Evolutionary conservation across 75 land plant species (phyloP).

Genomic region (Isoetes taiwanensis): DNA sequence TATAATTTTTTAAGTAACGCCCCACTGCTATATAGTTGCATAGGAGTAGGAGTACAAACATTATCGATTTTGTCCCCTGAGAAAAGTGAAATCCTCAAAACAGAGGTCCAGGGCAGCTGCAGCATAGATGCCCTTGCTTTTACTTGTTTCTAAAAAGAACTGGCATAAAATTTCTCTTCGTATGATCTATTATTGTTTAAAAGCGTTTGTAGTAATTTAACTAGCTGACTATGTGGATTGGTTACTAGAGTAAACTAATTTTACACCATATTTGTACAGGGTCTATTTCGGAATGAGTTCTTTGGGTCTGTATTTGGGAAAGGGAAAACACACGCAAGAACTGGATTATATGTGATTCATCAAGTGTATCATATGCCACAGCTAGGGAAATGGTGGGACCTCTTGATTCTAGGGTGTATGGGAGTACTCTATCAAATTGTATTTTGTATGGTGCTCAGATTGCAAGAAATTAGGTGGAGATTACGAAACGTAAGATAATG

Average conservation of each 20-base stretch:
- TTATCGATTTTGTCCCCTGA: too few relatives aligned
- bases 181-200: background rate
- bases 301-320: background rate
- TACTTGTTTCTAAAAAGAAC: background rate
- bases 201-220: background rate
- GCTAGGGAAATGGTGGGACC: slow-evolving; percentile 8
- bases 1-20: too few relatives aligned
- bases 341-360: background rate
- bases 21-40: too few relatives aligned
- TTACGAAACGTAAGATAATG: too few relatives aligned
- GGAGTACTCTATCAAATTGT: background rate
- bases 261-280: background rate
- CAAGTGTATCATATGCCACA: background rate
- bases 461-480: too few relatives aligned
- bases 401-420: background rate
- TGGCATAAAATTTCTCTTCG: background rate
- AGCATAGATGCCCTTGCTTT: background rate
- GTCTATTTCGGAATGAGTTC: slow-evolving; percentile 8
- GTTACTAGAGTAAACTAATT: background rate
- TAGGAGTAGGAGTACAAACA: too few relatives aligned
- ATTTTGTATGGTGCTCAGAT: background rate
- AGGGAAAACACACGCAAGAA: background rate
- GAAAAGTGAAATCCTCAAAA: too few relatives aligned
- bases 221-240: background rate
- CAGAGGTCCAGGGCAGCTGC: too few relatives aligned